phyloP scores from a whole-genome alignment of 352 stramenopile genomes.

The Plasmopara viticola region DNA sequence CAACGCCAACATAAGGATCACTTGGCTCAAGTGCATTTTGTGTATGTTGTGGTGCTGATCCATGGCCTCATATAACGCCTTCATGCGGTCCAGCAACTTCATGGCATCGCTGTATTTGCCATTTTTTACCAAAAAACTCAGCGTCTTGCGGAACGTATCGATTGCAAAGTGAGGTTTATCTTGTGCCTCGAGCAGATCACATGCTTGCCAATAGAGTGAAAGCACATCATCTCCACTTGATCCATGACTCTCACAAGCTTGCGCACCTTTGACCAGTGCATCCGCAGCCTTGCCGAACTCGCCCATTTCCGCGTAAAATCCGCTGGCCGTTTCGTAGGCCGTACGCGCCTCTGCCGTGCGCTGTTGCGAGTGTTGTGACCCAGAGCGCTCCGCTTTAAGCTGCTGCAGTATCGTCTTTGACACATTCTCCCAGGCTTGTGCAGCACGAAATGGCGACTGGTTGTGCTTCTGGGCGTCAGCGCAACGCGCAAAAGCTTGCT shows the following conservation, averaged over 20 bases:
- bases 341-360: conserved; percentile 43
- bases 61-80: conserved; percentile 53
- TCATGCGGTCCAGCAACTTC: conserved; percentile 44
- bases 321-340: conserved; percentile 56
- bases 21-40: conserved; percentile 68
- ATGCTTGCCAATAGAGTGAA: conserved; percentile 57
- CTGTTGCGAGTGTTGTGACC: conserved; percentile 19
- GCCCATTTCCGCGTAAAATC: conserved; percentile 73
- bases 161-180: conserved; percentile 80
- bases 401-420: conserved; percentile 68
- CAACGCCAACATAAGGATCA: conserved; percentile 48
- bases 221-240: conserved; percentile 33
- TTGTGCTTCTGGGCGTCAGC: conserved; percentile 67
- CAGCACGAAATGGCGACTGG: conserved; percentile 62
- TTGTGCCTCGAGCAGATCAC: conserved; percentile 69
- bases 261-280: conserved; percentile 58
- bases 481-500: conserved; percentile 47
- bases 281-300: conserved; percentile 80
- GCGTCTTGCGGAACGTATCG: conserved; percentile 72
- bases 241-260: conserved; percentile 41
- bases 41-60: conserved; percentile 63
- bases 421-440: conserved; percentile 69
- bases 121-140: conserved; percentile 63
- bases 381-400: conserved; percentile 46
- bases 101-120: conserved; percentile 39